Evolutionary conservation across 1,139 yeast genomes (phyloP).

Genomic region (Blastobotrys petasosporus): DNA sequence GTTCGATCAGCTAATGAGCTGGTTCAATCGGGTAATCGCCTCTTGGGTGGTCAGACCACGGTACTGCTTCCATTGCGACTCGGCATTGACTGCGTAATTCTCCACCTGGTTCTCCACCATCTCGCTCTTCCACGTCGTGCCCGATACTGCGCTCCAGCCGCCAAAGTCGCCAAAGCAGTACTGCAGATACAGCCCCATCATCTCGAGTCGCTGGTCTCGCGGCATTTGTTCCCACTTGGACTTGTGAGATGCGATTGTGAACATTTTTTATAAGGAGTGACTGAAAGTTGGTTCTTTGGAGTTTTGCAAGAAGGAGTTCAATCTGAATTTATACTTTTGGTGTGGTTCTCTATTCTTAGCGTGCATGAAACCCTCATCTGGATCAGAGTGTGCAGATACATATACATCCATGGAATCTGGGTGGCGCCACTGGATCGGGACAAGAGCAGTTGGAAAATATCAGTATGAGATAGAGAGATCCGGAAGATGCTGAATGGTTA

Average conservation of each 20-base stretch:
- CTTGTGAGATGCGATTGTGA: constrained; percentile 2
- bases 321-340: too few species aligned
- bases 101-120: constrained; percentile 8
- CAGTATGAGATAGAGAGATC: too few species aligned
- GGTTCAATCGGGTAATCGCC: not conserved
- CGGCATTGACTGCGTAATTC: constrained; percentile 10
- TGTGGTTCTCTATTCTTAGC: too few species aligned
- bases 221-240: constrained; percentile 5
- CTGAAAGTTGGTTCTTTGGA: not conserved
- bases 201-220: constrained; percentile 4
- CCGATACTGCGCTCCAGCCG: constrained; percentile 12
- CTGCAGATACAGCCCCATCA: constrained; percentile 13
- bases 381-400: too few species aligned
- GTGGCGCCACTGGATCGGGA: too few species aligned
- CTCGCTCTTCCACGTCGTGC: constrained; percentile 8
- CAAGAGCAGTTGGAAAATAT: too few species aligned
- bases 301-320: too few species aligned
- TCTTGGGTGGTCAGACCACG: constrained; percentile 6
- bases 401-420: too few species aligned
- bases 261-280: constrained; percentile 3
- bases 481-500: too few species aligned
- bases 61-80: constrained; percentile 8
- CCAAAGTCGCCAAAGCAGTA: constrained; percentile 12
- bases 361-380: too few species aligned
- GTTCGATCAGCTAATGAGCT: not conserved